Conservation (phyloP, 768 basidiomycete genomes). For the Boletus reticulatus region DNA sequence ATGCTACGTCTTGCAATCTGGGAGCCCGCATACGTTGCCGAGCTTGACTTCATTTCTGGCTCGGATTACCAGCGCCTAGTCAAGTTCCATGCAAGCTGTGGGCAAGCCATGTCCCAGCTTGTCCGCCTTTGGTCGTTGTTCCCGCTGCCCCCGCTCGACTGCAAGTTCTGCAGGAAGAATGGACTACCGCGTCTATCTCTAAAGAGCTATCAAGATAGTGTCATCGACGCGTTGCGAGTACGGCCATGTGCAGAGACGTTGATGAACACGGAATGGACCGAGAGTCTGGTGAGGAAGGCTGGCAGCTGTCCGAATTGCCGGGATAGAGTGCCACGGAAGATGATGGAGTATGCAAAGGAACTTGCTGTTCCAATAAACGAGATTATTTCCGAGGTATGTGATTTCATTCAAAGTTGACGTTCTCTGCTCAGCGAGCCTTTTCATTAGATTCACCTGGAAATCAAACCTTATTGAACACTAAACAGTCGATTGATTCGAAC, state of each 20-base stretch:
- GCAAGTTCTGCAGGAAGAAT: slow-evolving; percentile 36
- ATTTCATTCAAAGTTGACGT: not conserved
- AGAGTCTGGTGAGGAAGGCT: slow-evolving; percentile 27
- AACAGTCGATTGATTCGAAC: slow-evolving; percentile 13
- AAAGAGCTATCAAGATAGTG: slow-evolving; percentile 33
- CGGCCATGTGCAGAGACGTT: slow-evolving; percentile 33
- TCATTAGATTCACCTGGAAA: slow-evolving; percentile 24
- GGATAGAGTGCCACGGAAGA: slow-evolving; percentile 30
- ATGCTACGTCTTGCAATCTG: slow-evolving; percentile 37
- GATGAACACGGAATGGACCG: slow-evolving; percentile 31
- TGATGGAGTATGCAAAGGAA: slow-evolving; percentile 30
- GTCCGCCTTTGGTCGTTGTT: slow-evolving; percentile 31
- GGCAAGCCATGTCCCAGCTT: slow-evolving; percentile 35
- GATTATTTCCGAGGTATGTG: slow-evolving; percentile 30
- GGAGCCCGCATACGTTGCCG: slow-evolving; percentile 32
- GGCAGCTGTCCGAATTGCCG: slow-evolving; percentile 29
- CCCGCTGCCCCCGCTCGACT: slow-evolving; percentile 31
- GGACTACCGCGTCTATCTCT: slow-evolving; percentile 31
- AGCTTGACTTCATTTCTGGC: slow-evolving; percentile 38
- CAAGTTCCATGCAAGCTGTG: slow-evolving; percentile 34
- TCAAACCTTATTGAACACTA: slow-evolving; percentile 31
- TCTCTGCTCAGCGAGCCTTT: not conserved
- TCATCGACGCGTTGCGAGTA: slow-evolving; percentile 30
- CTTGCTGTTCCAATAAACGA: slow-evolving; percentile 25
- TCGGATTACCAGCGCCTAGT: slow-evolving; percentile 36